Evolutionary conservation across 352 stramenopile genomes (phyloP), one percentile per base, ranked within the genome.

Genomic region (Phytophthora idaei): DNA sequence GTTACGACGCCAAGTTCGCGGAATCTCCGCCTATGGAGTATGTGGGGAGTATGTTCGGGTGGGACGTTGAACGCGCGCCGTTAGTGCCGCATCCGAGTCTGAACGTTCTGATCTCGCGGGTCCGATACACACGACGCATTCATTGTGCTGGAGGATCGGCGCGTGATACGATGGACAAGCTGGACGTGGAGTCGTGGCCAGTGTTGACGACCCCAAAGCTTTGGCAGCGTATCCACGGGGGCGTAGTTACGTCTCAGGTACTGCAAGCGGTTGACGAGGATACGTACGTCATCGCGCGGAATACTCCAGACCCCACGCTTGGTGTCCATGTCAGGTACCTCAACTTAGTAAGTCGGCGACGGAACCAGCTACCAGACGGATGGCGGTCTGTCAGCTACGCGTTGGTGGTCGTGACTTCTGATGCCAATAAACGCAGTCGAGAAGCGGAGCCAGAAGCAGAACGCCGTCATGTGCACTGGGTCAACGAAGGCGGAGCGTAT

Each of bases 121-220:
- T 64, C 5, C 67, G 68, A 64, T 82, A 78, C 64, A 68, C 64
- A 2, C 75, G 74, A 61, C 71, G 61, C 9, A 75, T 82, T 5
- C 67, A 67, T 8, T 80, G 71, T 42, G 51, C 74, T 39, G 57
- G 53, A 41, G 64, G 71, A 41, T 72, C 53, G 10, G 74, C 56
- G 14, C 51, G 44, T 2, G 39, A 61, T 34, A 64, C 65, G 45
- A 64, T 80, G 47, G 62, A 71, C 44, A 69, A 71, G 44, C 42
- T 82, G 2, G 64, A 76, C 21, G 21, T 11, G 2, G 71, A 79
- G n/a, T 76, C 74, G 12, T 82, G 74, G 74, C 64, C 59, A 12
- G 61, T 69, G 10, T 32, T 82, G 5, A 61, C 69, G 3, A 66
- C 59, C 4, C 54, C 74, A 0, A 64, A 76, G 29, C 61, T 78